phyloP scores from a whole-genome alignment of 2,329 filamentous ascomycete genomes.

The Phyllosticta citriasiana region DNA sequence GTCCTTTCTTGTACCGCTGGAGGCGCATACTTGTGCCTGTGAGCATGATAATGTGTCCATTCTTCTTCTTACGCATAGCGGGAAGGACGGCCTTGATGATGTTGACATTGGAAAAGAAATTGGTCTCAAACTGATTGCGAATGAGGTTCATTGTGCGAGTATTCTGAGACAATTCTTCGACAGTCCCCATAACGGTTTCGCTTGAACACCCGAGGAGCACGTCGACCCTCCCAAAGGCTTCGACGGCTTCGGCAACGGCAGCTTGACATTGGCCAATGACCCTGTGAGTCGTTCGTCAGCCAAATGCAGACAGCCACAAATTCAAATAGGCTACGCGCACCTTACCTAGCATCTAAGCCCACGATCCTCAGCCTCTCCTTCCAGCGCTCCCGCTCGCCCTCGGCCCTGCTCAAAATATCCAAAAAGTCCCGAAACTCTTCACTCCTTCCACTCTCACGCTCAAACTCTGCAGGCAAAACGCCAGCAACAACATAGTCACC shows the following conservation, averaged over 20 bases:
- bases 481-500: constrained; percentile 86
- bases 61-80: constrained; percentile 65
- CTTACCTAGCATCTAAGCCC: constrained; percentile 46
- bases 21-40: constrained; percentile 57
- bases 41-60: constrained; percentile 81
- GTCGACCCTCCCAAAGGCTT: constrained; percentile 77
- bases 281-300: constrained; percentile 23
- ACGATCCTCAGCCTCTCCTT: constrained; percentile 61
- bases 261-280: constrained; percentile 65
- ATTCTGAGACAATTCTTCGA: constrained; percentile 76
- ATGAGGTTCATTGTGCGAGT: constrained; percentile 66
- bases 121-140: constrained; percentile 83
- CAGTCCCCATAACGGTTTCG: constrained; percentile 78
- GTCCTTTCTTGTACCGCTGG: constrained; percentile 21
- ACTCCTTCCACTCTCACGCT: constrained; percentile 57
- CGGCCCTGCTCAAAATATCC: constrained; percentile 40
- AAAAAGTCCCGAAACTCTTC: constrained; percentile 73
- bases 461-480: constrained; percentile 66
- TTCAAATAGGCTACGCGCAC: constrained; percentile 11
- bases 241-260: constrained; percentile 76
- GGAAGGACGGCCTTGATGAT: constrained; percentile 85
- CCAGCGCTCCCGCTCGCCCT: constrained; percentile 62
- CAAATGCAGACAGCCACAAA: not conserved
- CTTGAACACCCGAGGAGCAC: constrained; percentile 84
- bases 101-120: constrained; percentile 94